phyloP scores from a whole-genome alignment of 2,329 filamentous ascomycete genomes.

The Lachnellula willkommii region DNA sequence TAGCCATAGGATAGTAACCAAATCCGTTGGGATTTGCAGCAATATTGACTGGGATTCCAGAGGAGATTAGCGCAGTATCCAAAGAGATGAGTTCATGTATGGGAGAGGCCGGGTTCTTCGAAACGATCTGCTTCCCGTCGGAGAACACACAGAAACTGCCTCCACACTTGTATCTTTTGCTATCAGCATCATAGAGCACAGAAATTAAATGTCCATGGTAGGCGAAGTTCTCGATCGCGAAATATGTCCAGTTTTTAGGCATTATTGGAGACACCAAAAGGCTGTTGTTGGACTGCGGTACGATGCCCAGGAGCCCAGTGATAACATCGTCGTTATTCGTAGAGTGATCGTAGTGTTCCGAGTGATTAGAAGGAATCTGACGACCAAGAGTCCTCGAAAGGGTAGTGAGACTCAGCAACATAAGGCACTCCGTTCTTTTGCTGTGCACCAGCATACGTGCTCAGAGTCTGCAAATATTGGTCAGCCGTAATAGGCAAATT shows the following conservation, averaged over 20 bases:
- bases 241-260: conserved; percentile 32
- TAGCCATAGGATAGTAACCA: conserved; percentile 31
- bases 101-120: conserved; percentile 8
- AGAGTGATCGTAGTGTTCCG: conserved; percentile 41
- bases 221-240: conserved; percentile 38
- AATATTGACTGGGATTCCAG: conserved; percentile 33
- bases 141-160: conserved; percentile 36
- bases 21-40: conserved; percentile 35
- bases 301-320: conserved; percentile 38
- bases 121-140: conserved; percentile 32
- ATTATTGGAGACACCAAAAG: conserved; percentile 37
- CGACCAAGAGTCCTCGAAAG: conserved; percentile 34
- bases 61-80: neutral
- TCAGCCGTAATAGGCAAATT: conserved; percentile 33
- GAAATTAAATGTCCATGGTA: conserved; percentile 41
- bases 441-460: conserved; percentile 38
- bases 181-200: conserved; percentile 37
- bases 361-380: conserved; percentile 35
- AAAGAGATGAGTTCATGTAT: neutral
- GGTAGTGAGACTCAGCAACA: conserved; percentile 41
- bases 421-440: conserved; percentile 39
- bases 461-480: conserved; percentile 36
- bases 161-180: conserved; percentile 34
- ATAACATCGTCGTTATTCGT: conserved; percentile 42
- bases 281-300: conserved; percentile 35